These are phyloP conservation scores for Scheffersomyces titani DNA, from an alignment of 1,139 yeast species.

Conservation along the genomic window DNA sequence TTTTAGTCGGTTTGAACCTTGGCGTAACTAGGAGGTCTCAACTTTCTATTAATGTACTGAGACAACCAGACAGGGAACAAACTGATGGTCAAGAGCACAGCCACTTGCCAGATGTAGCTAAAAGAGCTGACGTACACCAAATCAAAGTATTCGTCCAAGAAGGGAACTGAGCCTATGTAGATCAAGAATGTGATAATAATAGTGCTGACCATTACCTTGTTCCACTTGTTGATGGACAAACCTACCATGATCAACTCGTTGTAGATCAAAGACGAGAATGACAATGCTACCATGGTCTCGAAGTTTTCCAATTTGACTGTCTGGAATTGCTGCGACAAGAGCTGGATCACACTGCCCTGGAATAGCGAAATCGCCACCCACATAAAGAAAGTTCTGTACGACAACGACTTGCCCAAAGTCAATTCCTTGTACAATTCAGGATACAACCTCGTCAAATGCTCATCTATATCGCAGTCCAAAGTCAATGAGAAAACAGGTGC, in stretches of 20 bases:
- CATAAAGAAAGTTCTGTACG: slow-evolving; percentile 83
- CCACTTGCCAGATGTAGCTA: slow-evolving; percentile 68
- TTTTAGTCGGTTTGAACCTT: slow-evolving; percentile 75
- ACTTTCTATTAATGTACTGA: slow-evolving; percentile 67
- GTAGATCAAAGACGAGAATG: slow-evolving; percentile 76
- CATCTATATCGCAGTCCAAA: slow-evolving; percentile 88
- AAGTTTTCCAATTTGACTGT: slow-evolving; percentile 59
- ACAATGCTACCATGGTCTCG: slow-evolving; percentile 77
- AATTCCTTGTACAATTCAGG: slow-evolving; percentile 95
- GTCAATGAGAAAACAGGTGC: slow-evolving; percentile 96
- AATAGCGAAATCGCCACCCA: slow-evolving; percentile 89
- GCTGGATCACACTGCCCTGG: slow-evolving; percentile 84
- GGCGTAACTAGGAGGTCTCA: slow-evolving; percentile 97
- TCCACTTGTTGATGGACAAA: slow-evolving; percentile 90
- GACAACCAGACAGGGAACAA: slow-evolving; percentile 89
- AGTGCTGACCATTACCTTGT: slow-evolving; percentile 69
- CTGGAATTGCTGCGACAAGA: slow-evolving; percentile 74
- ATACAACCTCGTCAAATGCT: slow-evolving; percentile 81
- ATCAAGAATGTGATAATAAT: slow-evolving; percentile 69
- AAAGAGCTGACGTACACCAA: slow-evolving; percentile 60
- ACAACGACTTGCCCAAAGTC: slow-evolving; percentile 82
- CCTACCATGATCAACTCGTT: slow-evolving; percentile 95
- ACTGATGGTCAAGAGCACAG: slow-evolving; percentile 66
- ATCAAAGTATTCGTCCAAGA: slow-evolving; percentile 82
- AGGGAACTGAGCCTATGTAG: slow-evolving; percentile 77